Percentiles rank a stretch among this genome's conserved stretches.
These are phyloP conservation scores for Zizania latifolia DNA, from an alignment of 176 grass and related monocot genomes.

Conservation along the genomic window DNA sequence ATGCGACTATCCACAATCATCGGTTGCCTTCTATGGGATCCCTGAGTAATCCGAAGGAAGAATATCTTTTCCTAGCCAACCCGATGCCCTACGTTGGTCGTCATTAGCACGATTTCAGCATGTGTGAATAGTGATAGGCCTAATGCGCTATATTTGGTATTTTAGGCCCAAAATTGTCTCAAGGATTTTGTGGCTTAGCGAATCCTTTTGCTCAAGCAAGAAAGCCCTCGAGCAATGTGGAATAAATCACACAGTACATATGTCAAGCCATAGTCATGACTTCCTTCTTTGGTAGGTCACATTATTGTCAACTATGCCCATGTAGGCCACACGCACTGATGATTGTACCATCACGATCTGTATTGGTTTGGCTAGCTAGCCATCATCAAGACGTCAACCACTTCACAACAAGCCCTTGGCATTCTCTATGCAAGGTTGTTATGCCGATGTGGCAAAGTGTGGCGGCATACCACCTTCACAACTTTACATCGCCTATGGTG, in stretches of 20 bases:
- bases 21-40: neutral
- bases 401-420: neutral
- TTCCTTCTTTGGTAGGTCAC: neutral
- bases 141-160: neutral
- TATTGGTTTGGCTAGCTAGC: neutral
- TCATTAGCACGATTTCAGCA: neutral
- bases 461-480: too few species aligned
- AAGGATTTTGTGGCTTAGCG: neutral
- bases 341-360: neutral
- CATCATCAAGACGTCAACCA: neutral
- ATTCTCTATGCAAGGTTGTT: neutral
- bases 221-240: neutral
- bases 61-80: neutral
- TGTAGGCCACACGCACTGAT: neutral
- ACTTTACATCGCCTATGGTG: too few species aligned
- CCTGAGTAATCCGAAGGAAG: neutral
- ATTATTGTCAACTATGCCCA: neutral
- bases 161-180: neutral
- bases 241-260: neutral
- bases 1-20: neutral
- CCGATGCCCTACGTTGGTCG: neutral
- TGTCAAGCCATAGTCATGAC: neutral
- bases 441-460: too few species aligned
- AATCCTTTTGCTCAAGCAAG: neutral
- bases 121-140: neutral